Evolutionary conservation across 176 grass and related monocot genomes (phyloP), one percentile per base, ranked within the genome.

Genomic region (Bothriochloa decipiens): DNA sequence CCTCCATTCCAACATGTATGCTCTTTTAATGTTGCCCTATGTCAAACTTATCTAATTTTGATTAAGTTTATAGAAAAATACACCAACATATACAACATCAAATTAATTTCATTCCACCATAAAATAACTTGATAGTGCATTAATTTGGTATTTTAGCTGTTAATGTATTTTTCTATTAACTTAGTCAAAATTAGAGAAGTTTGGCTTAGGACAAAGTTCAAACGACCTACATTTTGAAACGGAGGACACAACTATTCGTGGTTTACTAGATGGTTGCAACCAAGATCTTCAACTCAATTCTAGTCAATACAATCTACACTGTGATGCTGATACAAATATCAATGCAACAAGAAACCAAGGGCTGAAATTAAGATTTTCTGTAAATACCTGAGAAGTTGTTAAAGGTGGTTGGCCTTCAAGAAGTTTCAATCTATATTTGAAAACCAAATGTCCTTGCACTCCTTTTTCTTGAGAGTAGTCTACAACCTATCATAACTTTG

Each of bases 321-420:
- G 55, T 22, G 61, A 73, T 72, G 37, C 20, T 46, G 37, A 63
- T 64, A 74, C 11, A 74, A 29, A 41, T 60, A 18, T 9, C 72
- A 62, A 72, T 45, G 28, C 41, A 65, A 70, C 18, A 79, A 52
- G 13, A 49, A 72, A 63, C 27, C 49, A 72, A 42, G 58, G 28
- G 27, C 41, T 63, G 41, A 49, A 67, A 65, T 52, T 53, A 37
- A 65, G 41, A 45, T 86, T 68, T 6, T 9, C 4, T 61, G 26
- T 72, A 80, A 83, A 72, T 81, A 95, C 94, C 89, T 83, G 86
- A 65, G 83, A 86, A 65, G 86, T 97, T 64, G 84, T 97, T 47
- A 97, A 68, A 72, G 62, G 68, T 76, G 74, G 80, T 74, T 97
- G 94, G 12, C 89, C 94, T 70, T 97, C 87, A n/a, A 93, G 82